Conservation (phyloP, 768 basidiomycete species). For the Austroboletus eburneus region DNA sequence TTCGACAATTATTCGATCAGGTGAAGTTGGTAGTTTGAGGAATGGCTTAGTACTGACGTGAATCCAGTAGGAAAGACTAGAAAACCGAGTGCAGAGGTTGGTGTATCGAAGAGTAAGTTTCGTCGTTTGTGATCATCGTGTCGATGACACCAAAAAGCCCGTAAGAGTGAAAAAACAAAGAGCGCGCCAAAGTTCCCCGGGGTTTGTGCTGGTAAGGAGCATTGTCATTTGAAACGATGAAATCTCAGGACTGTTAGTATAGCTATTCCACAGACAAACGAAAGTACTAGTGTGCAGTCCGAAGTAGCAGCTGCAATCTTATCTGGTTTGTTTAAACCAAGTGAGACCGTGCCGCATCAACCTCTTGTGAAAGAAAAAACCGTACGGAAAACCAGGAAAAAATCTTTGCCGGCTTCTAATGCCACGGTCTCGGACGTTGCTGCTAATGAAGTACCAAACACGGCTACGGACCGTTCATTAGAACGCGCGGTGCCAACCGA, state of each 20-base stretch:
- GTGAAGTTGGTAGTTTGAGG: constrained; percentile 5
- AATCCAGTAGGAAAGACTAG: constrained; percentile 1
- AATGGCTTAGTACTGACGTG: constrained; percentile 1
- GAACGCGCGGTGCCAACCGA: background rate
- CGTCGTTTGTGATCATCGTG: background rate
- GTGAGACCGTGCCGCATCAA: constrained; percentile 5
- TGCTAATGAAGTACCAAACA: background rate
- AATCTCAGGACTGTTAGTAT: constrained; percentile 21
- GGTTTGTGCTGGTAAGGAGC: constrained; percentile 15
- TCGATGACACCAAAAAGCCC: constrained; percentile 11
- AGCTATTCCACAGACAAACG: constrained; percentile 18
- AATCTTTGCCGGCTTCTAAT: constrained; percentile 1
- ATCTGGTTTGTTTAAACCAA: too few species aligned
- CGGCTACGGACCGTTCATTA: background rate
- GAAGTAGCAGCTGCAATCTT: constrained; percentile 21
- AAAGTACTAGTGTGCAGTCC: constrained; percentile 11
- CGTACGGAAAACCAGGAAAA: constrained; percentile 8
- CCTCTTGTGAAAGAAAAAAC: constrained; percentile 8
- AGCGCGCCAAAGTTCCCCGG: background rate
- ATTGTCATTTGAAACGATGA: constrained; percentile 4
- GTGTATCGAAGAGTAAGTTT: constrained; percentile 9
- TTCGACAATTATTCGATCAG: constrained; percentile 1
- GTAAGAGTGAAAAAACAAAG: background rate
- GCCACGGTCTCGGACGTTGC: background rate
- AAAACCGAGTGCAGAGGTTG: background rate